phyloP scores from a whole-genome alignment of 371 early-diverging fungal genomes.

The Sporodiniella umbellata region DNA sequence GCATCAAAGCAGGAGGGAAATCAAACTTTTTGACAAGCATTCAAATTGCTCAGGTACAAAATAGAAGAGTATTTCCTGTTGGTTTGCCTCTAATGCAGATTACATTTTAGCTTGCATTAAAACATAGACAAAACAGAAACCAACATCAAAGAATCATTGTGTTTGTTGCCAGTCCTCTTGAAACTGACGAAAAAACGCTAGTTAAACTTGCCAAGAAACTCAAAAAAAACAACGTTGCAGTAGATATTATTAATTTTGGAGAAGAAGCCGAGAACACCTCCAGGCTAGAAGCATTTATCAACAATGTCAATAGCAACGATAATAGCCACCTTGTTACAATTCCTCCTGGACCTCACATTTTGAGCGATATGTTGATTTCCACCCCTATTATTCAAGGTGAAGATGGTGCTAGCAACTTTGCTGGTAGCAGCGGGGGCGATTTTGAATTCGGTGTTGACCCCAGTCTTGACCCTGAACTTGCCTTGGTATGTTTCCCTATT shows the following conservation, averaged over 20 bases:
- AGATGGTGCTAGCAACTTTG: slow-evolving; percentile 70
- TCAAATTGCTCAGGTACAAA: slow-evolving; percentile 91
- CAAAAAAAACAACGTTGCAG: slow-evolving; percentile 95
- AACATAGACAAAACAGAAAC: slow-evolving; percentile 96
- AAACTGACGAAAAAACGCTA: slow-evolving; percentile 79
- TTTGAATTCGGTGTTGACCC: slow-evolving; percentile 97
- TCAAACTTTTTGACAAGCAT: slow-evolving; percentile 81
- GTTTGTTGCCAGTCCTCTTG: slow-evolving; percentile 91
- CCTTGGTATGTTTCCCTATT: slow-evolving; percentile 57
- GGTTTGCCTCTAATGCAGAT: neutral
- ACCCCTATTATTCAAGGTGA: slow-evolving; percentile 87
- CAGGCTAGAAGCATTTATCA: slow-evolving; percentile 89
- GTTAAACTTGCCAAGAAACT: slow-evolving; percentile 92
- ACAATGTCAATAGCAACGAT: slow-evolving; percentile 84
- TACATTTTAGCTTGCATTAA: slow-evolving; percentile 77
- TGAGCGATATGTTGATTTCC: slow-evolving; percentile 85
- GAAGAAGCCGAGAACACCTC: slow-evolving; percentile 89
- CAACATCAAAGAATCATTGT: slow-evolving; percentile 92
- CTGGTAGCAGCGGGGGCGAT: slow-evolving; percentile 57
- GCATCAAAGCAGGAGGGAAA: slow-evolving; percentile 71
- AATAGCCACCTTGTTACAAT: slow-evolving; percentile 87
- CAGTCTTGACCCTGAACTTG: slow-evolving; percentile 93
- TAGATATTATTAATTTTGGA: slow-evolving; percentile 97
- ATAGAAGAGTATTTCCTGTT: neutral
- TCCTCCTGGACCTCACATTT: slow-evolving; percentile 92